Evolutionary conservation across 768 basidiomycete species (phyloP), one percentile per base, ranked within the genome.

Genomic region (Leucosporidium scottii): DNA sequence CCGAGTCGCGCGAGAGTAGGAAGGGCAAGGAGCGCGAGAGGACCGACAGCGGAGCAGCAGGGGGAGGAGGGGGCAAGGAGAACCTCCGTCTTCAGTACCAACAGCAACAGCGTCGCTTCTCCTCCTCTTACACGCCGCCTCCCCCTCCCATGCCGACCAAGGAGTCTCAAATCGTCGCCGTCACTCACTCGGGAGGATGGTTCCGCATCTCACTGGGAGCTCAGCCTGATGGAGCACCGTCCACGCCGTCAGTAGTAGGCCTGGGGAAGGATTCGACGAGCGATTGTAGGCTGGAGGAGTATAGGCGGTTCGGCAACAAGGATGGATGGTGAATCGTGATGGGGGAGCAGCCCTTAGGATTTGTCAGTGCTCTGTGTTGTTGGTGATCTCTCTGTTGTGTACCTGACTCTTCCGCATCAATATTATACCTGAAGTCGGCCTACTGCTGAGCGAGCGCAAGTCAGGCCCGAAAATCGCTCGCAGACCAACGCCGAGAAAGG

Each of bases 111-210:
- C 51, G 27, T n/a, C 51, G 51, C 39, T 44, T 13, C 15, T 44
- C 39, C 15, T 8, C 39, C 39, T 44, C 39, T 17, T 20, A 31
- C 30, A 59, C 60, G 48, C 23, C 20, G 20, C 47, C 31, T 0
- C 59, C 57, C 3, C 60, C 56, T 17, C 25, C n/a, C 8, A n/a
- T 18, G 59, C 39, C 47, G 54, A 58, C 51, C 31, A 60, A 28
- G 28, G 86, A 91, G 71, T 83, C 87, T 74, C 90, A 93, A 74
- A 83, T 96, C 25, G 80, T 94, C 66, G 90, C 89, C 7, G 78
- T 94, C 69, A 94, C 93, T 0, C 93, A 86, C 74, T 84, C 86
- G 1, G 91, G 92, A n/a, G 89, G 90, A 1, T 94, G 92, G 92
- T 94, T 91, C 79, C 84, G 91, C 12, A 81, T 93, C 17, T 83